Evolutionary conservation across 805 yeast species (phyloP).

Genomic region (Sugiyamaella boreocaroliniensis): DNA sequence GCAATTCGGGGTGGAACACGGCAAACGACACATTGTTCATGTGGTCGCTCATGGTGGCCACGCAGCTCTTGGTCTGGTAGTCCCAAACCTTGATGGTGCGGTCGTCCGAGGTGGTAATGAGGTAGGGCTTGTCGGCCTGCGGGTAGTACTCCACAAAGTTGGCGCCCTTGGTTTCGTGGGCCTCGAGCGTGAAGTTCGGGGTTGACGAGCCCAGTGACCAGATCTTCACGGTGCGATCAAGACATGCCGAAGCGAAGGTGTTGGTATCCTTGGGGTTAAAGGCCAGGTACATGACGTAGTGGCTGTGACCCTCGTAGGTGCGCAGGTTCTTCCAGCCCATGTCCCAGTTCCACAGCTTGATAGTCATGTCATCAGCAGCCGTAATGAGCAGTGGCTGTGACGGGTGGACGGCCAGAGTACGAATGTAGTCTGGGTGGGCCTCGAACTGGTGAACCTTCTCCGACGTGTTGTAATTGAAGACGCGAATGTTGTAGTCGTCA

Average conservation of each 20-base stretch:
- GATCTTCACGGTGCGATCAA: conserved; percentile 92
- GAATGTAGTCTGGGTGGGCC: conserved; percentile 95
- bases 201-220: conserved; percentile 87
- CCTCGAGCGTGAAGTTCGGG: conserved; percentile 86
- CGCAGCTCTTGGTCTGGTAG: conserved; percentile 92
- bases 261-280: conserved; percentile 97
- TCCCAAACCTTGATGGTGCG: conserved; percentile 88
- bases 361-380: conserved; percentile 84
- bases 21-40: conserved; percentile 94
- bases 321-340: conserved; percentile 85
- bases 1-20: conserved; percentile 95
- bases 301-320: conserved; percentile 90
- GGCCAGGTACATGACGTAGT: conserved; percentile 88
- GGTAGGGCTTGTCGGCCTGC: conserved; percentile 92
- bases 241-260: conserved; percentile 94
- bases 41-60: conserved; percentile 92
- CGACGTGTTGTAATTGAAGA: conserved; percentile 90
- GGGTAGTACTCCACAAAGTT: conserved; percentile 97
- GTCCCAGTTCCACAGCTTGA: conserved; percentile 98
- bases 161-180: conserved; percentile 91
- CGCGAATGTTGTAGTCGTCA: conserved; percentile 91
- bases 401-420: conserved; percentile 92
- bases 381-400: conserved; percentile 83
- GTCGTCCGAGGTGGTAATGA: conserved; percentile 88
- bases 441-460: conserved; percentile 93